Evolutionary conservation across 768 basidiomycete species (phyloP), one percentile per base, ranked within the genome.

Genomic region (Amyloporia xantha): DNA sequence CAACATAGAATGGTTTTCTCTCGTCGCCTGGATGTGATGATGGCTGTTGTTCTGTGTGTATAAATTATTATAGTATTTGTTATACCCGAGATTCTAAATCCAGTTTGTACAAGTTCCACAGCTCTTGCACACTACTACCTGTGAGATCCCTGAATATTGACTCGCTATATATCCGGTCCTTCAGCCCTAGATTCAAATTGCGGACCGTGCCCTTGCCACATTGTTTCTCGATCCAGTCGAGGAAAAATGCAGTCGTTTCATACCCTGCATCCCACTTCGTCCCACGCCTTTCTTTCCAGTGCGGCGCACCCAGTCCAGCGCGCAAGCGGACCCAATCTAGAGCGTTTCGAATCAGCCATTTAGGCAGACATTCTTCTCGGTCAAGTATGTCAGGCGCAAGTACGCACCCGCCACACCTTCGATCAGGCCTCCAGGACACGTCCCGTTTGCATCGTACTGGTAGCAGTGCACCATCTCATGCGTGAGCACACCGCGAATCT

Each of bases 401-500:
- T n/a, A 52, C 69, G 37, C 50, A 84, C 86, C 86, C 62, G 87
- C 88, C 23, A 91, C 73, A 17, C 88, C 88, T 59, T 91, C 88
- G 53, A 87, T 78, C 41, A 91, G 66, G 1, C 88, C 88, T 1
- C 77, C 75, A 0, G 85, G 84, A 54, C 77, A 82, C 37, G 73
- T 76, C 21, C 71, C 80, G 20, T 67, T 59, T 1, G 74, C 84
- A 56, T 86, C 73, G 64, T 80, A 77, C 59, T 90, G 88, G 61
- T 74, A 90, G 59, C 84, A 89, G 54, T 91, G 88, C 5, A 87
- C 86, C 59, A 84, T 74, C 65, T 91, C 86, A 60, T 86, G 87
- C 28, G 75, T 68, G 2, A 91, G 69, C 2, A 89, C 85, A 3
- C 87, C 88, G 36, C 68, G 54, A 42, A 89, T 81, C 66, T 91